Base-by-base conservation (phyloP, 2,329 filamentous ascomycete genomes). In the Ascochyta viciae-villosae region DNA sequence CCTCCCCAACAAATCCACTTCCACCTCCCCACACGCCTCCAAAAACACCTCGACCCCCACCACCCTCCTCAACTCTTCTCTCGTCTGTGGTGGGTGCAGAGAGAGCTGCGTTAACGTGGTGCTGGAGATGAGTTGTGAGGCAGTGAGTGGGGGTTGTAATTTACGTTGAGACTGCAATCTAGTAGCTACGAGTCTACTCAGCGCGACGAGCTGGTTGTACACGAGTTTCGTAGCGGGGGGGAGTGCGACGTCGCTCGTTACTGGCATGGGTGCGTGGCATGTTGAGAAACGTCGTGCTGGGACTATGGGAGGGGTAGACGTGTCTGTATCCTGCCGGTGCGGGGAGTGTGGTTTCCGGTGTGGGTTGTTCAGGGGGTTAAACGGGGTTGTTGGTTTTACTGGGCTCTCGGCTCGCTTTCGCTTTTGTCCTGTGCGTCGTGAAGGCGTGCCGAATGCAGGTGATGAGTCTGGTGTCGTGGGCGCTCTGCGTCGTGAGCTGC, bases 371-470 rank as follows among this genome's bases (percentile, higher is more conserved):
- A 23, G 16, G 5, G 12, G 22, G 10, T 44, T 16, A 3, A 2
- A 9, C 6, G 27, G 27, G 8, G 27, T 29, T 8, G 6, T 15
- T 41, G 29, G 39, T 61, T 10, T 61, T 7, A 37, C 27, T 4
- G 65, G 50, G 23, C 63, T 67, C 43, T 63, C 57, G 2, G 37
- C 31, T 26, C 71, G 62, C 47, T 73, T 72, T 15, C 71, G 68
- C 44, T 74, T 74, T 13, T 61, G 60, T 2, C 59, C 46, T 2
- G 34, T 46, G 33, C 47, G 39, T 13, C 37, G 44, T 15, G 50
- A 42, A 13, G 65, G 66, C 13, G 50, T 61, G 2, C 49, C 64
- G 49, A 71, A 73, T 24, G 63, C 63, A 8, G 62, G 59, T 2
- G 66, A 68, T 0, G 70, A 70, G 19, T 60, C 57, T 13, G 57